phyloP scores from a whole-genome alignment of 2,329 filamentous ascomycete genomes.

The Tolypocladium sp. region DNA sequence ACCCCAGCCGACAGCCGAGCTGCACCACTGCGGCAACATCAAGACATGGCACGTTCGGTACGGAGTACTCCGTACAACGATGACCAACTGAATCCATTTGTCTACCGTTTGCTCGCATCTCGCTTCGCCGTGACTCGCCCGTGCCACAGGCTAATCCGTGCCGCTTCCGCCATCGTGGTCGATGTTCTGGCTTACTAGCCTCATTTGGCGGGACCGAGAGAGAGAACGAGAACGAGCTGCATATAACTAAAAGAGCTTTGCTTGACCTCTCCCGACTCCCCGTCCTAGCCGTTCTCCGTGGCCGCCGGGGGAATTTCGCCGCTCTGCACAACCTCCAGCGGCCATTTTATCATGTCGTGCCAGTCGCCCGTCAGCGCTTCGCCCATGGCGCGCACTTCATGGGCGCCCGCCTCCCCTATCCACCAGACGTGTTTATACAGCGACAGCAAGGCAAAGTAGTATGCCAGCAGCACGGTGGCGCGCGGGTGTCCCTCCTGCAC shows the following conservation, averaged over 20 bases:
- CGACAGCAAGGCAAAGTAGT: constrained; percentile 6
- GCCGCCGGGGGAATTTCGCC: background rate
- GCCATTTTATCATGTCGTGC: constrained; percentile 4
- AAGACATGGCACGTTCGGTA: background rate
- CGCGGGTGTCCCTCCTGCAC: constrained; percentile 3
- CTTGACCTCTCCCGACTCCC: too few species aligned
- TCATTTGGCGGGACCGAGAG: background rate
- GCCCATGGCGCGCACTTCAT: constrained; percentile 3
- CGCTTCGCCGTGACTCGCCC: background rate
- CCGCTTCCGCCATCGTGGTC: too few species aligned
- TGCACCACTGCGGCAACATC: background rate
- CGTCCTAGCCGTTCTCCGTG: background rate
- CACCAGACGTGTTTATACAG: constrained; percentile 4
- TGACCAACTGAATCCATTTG: background rate
- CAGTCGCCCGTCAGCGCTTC: constrained; percentile 1
- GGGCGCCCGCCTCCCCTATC: constrained; percentile 2
- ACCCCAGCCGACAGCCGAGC: too few species aligned
- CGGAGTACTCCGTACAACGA: too few species aligned
- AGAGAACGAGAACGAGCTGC: constrained; percentile 1
- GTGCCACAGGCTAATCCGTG: too few species aligned
- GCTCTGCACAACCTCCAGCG: constrained; percentile 2
- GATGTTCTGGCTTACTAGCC: background rate
- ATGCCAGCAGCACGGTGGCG: constrained; percentile 2
- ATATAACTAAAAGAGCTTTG: too few species aligned
- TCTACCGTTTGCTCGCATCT: too few species aligned